These are phyloP conservation scores for Ailanthus altissimus DNA, from an alignment of 345 rosid genomes.

Conservation along the genomic window DNA sequence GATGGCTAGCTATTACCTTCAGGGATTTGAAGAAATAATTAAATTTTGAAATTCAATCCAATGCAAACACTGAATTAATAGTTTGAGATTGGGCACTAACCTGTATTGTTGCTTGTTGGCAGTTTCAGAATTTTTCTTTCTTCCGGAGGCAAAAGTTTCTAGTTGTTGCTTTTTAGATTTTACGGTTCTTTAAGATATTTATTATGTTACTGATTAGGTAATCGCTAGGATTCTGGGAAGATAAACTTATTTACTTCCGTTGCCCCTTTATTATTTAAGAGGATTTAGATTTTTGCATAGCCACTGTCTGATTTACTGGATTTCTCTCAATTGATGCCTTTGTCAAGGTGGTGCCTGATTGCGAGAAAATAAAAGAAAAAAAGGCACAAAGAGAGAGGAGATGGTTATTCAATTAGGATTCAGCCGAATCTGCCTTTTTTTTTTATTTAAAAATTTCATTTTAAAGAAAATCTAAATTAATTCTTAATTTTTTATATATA, in stretches of 20 bases:
- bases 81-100: not conserved
- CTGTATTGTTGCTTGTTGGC: not conserved
- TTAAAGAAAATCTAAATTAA: too few species aligned
- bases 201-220: not conserved
- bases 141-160: not conserved
- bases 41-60: not conserved
- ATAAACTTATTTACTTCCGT: not conserved
- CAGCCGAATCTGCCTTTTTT: too few species aligned
- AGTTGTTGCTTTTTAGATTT: not conserved
- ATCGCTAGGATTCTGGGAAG: not conserved
- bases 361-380: too few species aligned
- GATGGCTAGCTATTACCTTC: not conserved
- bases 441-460: too few species aligned
- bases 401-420: too few species aligned
- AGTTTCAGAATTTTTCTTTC: not conserved
- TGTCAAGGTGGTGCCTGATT: too few species aligned
- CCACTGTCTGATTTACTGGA: not conserved
- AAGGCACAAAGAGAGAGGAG: too few species aligned
- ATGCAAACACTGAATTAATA: not conserved
- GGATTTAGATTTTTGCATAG: not conserved
- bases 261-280: not conserved
- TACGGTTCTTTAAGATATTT: not conserved
- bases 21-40: conserved; percentile 3
- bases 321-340: not conserved
- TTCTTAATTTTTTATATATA: too few species aligned